Evolutionary conservation across 2,329 filamentous ascomycete genomes (phyloP).

Genomic region (Orbilia javanica): DNA sequence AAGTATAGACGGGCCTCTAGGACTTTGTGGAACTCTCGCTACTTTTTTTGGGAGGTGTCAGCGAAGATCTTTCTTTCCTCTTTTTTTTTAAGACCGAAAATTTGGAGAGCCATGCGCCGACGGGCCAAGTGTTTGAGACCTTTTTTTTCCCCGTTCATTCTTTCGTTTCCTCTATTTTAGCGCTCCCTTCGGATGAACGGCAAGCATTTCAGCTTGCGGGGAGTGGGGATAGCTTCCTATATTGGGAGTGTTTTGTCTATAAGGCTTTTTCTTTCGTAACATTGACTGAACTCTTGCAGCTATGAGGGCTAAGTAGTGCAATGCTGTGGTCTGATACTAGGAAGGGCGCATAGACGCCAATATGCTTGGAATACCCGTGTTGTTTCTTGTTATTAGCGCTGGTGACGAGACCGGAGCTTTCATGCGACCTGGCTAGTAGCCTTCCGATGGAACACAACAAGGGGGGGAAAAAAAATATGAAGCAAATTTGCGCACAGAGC

Average conservation of each 20-base stretch:
- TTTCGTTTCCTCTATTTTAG: background rate
- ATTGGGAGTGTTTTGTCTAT: background rate
- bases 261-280: background rate
- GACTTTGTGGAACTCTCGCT: conserved; percentile 17
- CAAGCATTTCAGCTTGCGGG: background rate
- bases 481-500: too few species aligned
- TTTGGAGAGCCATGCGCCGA: conserved; percentile 2
- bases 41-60: background rate
- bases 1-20: background rate
- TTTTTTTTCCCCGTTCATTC: background rate
- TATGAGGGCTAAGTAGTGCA: too few species aligned
- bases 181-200: background rate
- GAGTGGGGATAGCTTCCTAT: conserved; percentile 7
- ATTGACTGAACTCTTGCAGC: background rate
- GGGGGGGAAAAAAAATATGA: background rate
- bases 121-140: background rate
- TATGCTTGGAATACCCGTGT: background rate
- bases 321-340: too few species aligned
- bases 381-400: background rate
- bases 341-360: background rate
- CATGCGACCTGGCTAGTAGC: background rate
- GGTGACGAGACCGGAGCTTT: background rate
- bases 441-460: background rate
- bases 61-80: too few species aligned
- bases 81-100: background rate